Evolutionary conservation across 2,329 filamentous ascomycete genomes (phyloP), one percentile per base, ranked within the genome.

Genomic region (Colletotrichum caudatum): DNA sequence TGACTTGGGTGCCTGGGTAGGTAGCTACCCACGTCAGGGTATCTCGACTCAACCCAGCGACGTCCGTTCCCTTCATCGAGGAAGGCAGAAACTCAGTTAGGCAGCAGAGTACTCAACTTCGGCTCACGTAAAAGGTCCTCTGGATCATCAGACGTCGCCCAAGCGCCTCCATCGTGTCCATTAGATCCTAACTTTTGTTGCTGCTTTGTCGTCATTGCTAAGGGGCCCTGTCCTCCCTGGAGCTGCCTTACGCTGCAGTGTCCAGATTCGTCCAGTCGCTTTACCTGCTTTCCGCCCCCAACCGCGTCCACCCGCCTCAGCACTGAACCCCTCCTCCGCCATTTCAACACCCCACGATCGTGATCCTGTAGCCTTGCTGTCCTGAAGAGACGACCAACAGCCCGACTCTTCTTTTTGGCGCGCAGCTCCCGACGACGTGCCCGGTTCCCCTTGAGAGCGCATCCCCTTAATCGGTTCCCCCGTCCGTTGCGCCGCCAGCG

Each of bases 301-400:
- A 69, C 51, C 63, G 41, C 64, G 64, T 33, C 54, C 59, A 48
- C 69, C 65, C 65, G 48, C 53, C 29, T 54, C 62, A 57, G 61
- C 33, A 66, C 59, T 41, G 69, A 69, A 64, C 69, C 65, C 65
- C 69, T 69, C 69, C 69, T 72, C 69, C 54, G 29, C 48, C 69
- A 64, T 61, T 53, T 50, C 29, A 54, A 60, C 39, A 26, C 61
- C 61, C 65, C 66, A 64, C 66, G 66, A 72, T 69, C 66, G 69
- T 72, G 69, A 54, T 71, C 65, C 60, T 56, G 46, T 72, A 72
- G 66, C 65, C 66, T 72, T 64, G 66, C 69, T 69, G 59, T 64
- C 66, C 54, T 57, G 59, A 72, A 69, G 46, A 72, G 69, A 54
- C 65, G 46, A 72, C 41, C 69, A 35, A 48, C 65, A 54, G 12